Percentiles rank a stretch among this genome's conserved stretches.
These are phyloP conservation scores for Ogataea henricii DNA, from an alignment of 805 yeast genomes.

Conservation along the genomic window DNA sequence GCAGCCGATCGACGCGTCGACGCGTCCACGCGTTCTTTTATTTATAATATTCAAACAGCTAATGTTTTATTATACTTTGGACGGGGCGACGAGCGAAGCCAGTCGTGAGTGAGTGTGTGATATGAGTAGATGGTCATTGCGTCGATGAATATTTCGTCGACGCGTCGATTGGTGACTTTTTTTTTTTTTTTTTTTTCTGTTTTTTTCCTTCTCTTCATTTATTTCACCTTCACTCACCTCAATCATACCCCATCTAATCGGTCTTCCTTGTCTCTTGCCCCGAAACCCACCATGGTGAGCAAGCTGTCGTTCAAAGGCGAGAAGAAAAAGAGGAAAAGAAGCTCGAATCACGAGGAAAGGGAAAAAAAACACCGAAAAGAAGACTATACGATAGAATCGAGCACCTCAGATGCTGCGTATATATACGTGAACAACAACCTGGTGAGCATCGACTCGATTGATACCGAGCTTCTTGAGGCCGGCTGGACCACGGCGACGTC, in stretches of 20 bases:
- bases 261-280: background rate
- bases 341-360: constrained; percentile 3
- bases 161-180: too few species aligned
- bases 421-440: constrained; percentile 29
- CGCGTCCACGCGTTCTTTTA: too few species aligned
- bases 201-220: background rate
- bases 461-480: constrained; percentile 19
- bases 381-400: background rate
- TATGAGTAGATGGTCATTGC: too few species aligned
- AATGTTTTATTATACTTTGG: too few species aligned
- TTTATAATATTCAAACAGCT: too few species aligned
- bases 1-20: constrained; percentile 1
- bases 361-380: constrained; percentile 6
- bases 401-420: constrained; percentile 13
- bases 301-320: constrained; percentile 37
- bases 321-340: constrained; percentile 23
- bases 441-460: constrained; percentile 20
- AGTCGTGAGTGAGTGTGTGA: too few species aligned
- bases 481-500: constrained; percentile 35
- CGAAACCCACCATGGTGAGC: constrained; percentile 29
- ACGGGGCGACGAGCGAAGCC: too few species aligned
- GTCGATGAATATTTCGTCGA: too few species aligned
- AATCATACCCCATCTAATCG: background rate
- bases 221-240: background rate
- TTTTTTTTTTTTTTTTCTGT: background rate